Base-by-base conservation (phyloP, 2,329 filamentous ascomycete genomes). In the Ophiosphaerella narmari region DNA sequence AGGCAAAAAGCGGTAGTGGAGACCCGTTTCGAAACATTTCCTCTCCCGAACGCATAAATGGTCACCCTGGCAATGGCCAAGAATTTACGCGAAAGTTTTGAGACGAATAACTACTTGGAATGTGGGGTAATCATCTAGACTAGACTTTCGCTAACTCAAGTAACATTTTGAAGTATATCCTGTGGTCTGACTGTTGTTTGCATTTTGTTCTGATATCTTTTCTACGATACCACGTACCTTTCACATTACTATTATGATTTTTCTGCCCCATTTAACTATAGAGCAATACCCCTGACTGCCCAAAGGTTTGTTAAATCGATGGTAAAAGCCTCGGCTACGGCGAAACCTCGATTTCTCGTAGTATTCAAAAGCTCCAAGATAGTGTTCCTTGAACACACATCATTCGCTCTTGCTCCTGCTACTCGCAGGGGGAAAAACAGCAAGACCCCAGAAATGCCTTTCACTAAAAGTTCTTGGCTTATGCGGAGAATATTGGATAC, bases 401-500 rank as follows among this genome's bases (percentile, higher is more conserved):
- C 46, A 12, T 16, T 40, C 7, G 55, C 59, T 29, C 63, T 54
- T 1, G 64, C 65, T 13, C 65, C 65, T 7, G 63, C 63, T 7
- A 68, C 63, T n/a, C 65, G 52, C 8, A 67, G 39, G 14, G 65
- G 65, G 32, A 67, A 65, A 49, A 68, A 63, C 9, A 67, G 31
- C 3, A 67, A 31, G 2, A 66, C 36, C 2, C 65, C 64, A 8
- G 63, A 52, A 26, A 55, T 39, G 2, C 64, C 63, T 13, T 43
- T 44, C 8, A 39, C 46, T 16, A 68, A 39, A 7, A 68, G 23
- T 16, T 48, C 32, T 7, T 48, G 51, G 37, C 60, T 59, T 4
- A 61, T 7, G 3, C 39, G 46, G 26, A 68, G 54, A n/a, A 68
- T 66, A 12, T 53, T 42, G 5, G 18, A 34, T 11, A 65, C 55